Conservation (phyloP, 1,284 basidiomycete species). For the Sporisorium exsertum region DNA sequence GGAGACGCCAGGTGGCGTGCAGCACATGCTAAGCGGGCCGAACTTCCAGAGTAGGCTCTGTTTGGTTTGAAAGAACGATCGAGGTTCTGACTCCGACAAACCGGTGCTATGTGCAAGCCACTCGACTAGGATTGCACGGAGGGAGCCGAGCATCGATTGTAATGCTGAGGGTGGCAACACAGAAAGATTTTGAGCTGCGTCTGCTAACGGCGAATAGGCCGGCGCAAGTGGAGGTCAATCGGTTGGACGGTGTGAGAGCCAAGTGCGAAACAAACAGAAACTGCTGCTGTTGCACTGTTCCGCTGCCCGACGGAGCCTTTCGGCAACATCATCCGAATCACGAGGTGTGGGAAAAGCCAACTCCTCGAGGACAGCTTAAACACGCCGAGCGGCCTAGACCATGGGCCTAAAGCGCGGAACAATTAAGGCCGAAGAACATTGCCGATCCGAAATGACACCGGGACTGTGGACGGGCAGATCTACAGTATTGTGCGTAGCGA, state of each 20-base stretch:
- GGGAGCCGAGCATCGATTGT: background rate
- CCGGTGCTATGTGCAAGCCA: background rate
- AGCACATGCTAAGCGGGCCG: slow-evolving; percentile 1
- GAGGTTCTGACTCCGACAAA: slow-evolving; percentile 1
- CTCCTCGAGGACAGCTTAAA: background rate
- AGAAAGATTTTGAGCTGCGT: background rate
- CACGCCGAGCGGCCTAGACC: background rate
- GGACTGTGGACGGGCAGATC: background rate
- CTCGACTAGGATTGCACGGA: background rate
- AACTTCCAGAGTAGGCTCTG: background rate
- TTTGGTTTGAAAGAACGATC: background rate
- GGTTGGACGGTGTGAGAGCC: too few species aligned
- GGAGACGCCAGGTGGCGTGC: too few species aligned
- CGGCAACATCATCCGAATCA: background rate
- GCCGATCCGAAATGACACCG: slow-evolving; percentile 1
- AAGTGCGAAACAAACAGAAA: too few species aligned
- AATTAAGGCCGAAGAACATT: background rate
- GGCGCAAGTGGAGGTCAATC: background rate
- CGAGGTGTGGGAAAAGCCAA: background rate
- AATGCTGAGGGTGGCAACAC: slow-evolving; percentile 3
- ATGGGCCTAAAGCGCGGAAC: too few species aligned
- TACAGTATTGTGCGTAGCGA: too few species aligned
- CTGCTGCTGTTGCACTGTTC: too few species aligned
- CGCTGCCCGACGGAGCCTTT: background rate
- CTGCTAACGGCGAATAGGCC: background rate